Evolutionary conservation across 2,329 filamentous ascomycete genomes (phyloP).

Genomic region (Alternaria metachromatica): DNA sequence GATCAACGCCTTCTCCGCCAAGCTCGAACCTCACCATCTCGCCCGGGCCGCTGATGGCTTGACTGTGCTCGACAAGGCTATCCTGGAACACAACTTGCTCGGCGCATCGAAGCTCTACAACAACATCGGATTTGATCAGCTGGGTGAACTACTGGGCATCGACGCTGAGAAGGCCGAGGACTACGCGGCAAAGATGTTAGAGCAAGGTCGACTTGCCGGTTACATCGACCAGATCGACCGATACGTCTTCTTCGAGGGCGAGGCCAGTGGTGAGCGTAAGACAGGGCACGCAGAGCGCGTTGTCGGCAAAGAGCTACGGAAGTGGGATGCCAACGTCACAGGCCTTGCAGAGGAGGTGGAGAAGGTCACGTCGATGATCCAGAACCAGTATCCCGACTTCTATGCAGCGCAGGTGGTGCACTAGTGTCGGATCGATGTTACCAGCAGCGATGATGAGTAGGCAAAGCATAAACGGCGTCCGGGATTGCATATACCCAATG

Average conservation of each 20-base stretch:
- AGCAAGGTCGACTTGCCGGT: conserved; percentile 86
- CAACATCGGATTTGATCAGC: conserved; percentile 65
- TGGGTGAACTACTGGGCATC: conserved; percentile 79
- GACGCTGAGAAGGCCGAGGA: conserved; percentile 83
- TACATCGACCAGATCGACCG: conserved; percentile 93
- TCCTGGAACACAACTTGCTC: conserved; percentile 94
- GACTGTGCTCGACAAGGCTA: conserved; percentile 90
- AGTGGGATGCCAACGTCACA: conserved; percentile 90
- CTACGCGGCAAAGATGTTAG: conserved; percentile 93
- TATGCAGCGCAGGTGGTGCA: conserved; percentile 53
- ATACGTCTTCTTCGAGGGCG: conserved; percentile 85
- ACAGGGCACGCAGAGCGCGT: conserved; percentile 66
- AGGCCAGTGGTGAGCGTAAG: conserved; percentile 72
- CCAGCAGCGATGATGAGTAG: background rate
- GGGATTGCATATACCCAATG: conserved; percentile 8
- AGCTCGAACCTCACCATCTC: conserved; percentile 84
- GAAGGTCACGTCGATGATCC: conserved; percentile 79
- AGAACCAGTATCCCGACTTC: conserved; percentile 74
- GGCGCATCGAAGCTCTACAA: conserved; percentile 71
- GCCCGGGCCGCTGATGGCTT: conserved; percentile 88
- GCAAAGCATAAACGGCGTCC: conserved; percentile 8
- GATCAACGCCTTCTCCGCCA: conserved; percentile 82
- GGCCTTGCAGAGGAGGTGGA: conserved; percentile 89
- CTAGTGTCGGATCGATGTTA: conserved; percentile 13
- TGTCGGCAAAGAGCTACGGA: conserved; percentile 74